phyloP scores from a whole-genome alignment of 768 basidiomycete species.

The Infundibulicybe gibba region DNA sequence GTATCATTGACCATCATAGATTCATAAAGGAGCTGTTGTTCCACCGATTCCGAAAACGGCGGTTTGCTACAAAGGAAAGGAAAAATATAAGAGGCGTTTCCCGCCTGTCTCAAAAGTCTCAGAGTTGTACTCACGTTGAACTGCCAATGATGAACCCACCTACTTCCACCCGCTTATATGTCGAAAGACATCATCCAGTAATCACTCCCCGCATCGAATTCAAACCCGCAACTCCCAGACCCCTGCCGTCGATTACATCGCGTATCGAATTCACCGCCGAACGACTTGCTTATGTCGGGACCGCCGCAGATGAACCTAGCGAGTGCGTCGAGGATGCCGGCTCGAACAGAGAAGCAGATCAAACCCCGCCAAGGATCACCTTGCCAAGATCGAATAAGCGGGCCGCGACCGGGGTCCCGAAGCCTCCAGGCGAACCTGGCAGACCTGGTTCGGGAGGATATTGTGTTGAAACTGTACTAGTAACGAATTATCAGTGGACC shows the following conservation, averaged over 20 bases:
- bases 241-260: not conserved
- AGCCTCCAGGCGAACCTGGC: conserved; percentile 3
- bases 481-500: not conserved
- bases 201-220: not conserved
- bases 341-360: not conserved
- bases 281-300: not conserved
- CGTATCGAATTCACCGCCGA: conserved; percentile 2
- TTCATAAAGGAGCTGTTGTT: not conserved
- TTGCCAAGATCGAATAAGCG: not conserved
- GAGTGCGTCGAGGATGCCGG: not conserved
- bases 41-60: not conserved
- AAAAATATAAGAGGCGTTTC: not conserved
- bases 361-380: not conserved
- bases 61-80: not conserved
- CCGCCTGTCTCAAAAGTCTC: not conserved
- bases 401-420: not conserved
- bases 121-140: not conserved
- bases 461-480: not conserved
- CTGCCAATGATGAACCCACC: not conserved
- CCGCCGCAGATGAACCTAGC: not conserved
- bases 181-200: not conserved
- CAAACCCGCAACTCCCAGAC: not conserved
- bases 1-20: not conserved
- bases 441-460: conserved; percentile 1
- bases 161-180: not conserved